Evolutionary conservation across 192 early-diverging fungal genomes (phyloP).

Genomic region (Pilobolus umbonatus): DNA sequence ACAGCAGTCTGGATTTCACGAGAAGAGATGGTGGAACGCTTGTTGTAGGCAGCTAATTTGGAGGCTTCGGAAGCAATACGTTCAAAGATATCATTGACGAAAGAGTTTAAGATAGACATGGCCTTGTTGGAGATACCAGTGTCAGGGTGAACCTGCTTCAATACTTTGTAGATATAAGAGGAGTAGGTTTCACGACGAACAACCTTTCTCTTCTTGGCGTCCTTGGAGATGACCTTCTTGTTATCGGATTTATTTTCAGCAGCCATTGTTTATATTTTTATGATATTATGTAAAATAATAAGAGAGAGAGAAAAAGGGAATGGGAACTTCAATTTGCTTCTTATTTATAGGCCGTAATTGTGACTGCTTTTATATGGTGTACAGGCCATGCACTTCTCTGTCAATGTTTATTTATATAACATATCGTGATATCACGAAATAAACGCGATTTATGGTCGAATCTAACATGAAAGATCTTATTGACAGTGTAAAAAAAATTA

Average conservation of each 20-base stretch:
- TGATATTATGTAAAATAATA: slow-evolving; percentile 8
- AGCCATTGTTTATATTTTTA: slow-evolving; percentile 29
- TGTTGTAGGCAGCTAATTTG: slow-evolving; percentile 90
- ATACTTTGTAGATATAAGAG: slow-evolving; percentile 95
- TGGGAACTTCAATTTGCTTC: not conserved
- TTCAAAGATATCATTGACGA: slow-evolving; percentile 97
- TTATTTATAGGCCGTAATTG: too few species aligned
- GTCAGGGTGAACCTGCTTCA: slow-evolving; percentile 97
- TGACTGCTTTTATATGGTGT: too few species aligned
- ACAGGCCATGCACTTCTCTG: too few species aligned
- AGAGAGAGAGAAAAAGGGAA: slow-evolving; percentile 23
- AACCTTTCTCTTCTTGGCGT: slow-evolving; percentile 65
- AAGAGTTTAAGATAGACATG: slow-evolving; percentile 96
- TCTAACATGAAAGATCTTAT: not conserved
- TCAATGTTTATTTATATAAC: too few species aligned
- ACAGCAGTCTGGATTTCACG: slow-evolving; percentile 90
- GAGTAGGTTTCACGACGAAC: slow-evolving; percentile 85
- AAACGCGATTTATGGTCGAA: slow-evolving; percentile 20
- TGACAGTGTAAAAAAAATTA: slow-evolving; percentile 4
- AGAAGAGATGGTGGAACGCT: slow-evolving; percentile 92
- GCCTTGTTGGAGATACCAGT: slow-evolving; percentile 97
- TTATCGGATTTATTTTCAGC: slow-evolving; percentile 37
- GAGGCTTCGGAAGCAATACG: slow-evolving; percentile 82
- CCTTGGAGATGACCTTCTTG: slow-evolving; percentile 53
- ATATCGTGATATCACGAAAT: slow-evolving; percentile 16